A percentile compares a stretch with the other conserved stretches of the same genome.
phyloP scores from a whole-genome alignment of 495 filamentous ascomycete species.

The Annulohypoxylon bovei region DNA sequence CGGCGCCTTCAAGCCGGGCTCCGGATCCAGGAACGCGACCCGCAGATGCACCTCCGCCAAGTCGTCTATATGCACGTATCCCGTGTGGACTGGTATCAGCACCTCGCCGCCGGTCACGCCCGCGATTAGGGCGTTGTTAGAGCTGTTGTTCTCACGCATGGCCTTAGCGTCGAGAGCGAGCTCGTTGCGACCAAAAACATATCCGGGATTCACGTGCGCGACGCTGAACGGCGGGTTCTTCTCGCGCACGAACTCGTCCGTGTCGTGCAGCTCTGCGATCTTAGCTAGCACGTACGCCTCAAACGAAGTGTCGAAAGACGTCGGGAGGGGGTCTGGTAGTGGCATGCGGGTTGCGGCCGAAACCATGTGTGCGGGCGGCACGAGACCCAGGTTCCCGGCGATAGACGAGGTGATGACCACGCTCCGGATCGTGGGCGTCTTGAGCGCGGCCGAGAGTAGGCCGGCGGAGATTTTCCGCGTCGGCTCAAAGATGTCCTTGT shows the following conservation, averaged over 20 bases:
- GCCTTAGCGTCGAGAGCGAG: constrained; percentile 42
- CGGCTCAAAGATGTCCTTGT: constrained; percentile 44
- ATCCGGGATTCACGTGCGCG: constrained; percentile 52
- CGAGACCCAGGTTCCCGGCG: constrained; percentile 21
- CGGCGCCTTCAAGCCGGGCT: constrained; percentile 37
- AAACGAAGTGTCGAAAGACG: constrained; percentile 26
- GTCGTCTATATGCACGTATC: constrained; percentile 51
- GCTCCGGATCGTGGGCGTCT: constrained; percentile 39
- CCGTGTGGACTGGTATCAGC: constrained; percentile 36
- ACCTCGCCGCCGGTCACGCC: constrained; percentile 19
- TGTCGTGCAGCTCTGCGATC: constrained; percentile 44
- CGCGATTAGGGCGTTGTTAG: constrained; percentile 39
- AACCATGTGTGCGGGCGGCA: constrained; percentile 22
- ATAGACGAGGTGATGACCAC: constrained; percentile 51
- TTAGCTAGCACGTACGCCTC: constrained; percentile 52
- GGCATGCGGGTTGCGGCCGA: constrained; percentile 30
- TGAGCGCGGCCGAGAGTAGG: constrained; percentile 46
- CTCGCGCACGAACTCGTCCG: constrained; percentile 47
- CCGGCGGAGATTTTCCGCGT: constrained; percentile 38
- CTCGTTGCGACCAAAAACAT: constrained; percentile 54
- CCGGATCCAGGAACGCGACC: constrained; percentile 44
- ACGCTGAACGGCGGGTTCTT: constrained; percentile 51
- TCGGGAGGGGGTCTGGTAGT: constrained; percentile 13
- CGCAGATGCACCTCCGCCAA: constrained; percentile 52
- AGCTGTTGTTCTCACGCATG: constrained; percentile 39